Evolutionary conservation across 352 stramenopile species (phyloP), one percentile per base, ranked within the genome.

Genomic region (Globisporangium middletonii): DNA sequence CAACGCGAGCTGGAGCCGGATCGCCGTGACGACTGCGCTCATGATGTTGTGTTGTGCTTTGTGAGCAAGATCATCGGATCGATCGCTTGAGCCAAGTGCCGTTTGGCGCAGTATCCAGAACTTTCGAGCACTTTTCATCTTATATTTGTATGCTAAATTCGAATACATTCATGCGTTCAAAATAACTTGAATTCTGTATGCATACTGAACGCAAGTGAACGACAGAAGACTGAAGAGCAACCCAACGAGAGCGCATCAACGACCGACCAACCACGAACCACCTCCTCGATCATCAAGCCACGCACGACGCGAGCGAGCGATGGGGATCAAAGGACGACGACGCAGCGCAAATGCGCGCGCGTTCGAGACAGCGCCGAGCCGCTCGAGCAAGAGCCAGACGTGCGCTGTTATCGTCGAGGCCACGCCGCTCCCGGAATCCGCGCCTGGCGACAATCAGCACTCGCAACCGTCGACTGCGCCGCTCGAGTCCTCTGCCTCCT

Each of bases 241-340:
- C 12, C 38, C 38, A 44, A 44, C 38, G 12, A 44, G 12, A 15
- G 16, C 8, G 16, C 15, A 45, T 13, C 38, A 11, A 44, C 38
- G 4, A 44, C 38, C 38, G 16, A 13, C 12, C 43, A 47, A 26
- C 43, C 15, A 16, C 18, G 3, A 26, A 12, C 43, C 4, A 48
- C 16, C 18, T 41, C 35, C 35, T 23, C 23, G 23, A 23, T 23
- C 8, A 46, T 23, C 13, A 23, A 18, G 41, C 13, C 5, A 16
- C 13, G 41, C 41, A 23, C 23, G 23, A 23, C 23, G 23, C 23
- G 23, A 49, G 44, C 7, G 18, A 30, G 28, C 28, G 4, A 91
- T 92, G 81, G 77, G 79, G n/a, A 88, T 85, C 66, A 86, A 84
- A 43, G 72, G 69, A 9, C 73, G 73, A 18, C 75, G 81, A 50